Conservation (phyloP, 2,329 filamentous ascomycete species). For the Nothophoma quercina region DNA sequence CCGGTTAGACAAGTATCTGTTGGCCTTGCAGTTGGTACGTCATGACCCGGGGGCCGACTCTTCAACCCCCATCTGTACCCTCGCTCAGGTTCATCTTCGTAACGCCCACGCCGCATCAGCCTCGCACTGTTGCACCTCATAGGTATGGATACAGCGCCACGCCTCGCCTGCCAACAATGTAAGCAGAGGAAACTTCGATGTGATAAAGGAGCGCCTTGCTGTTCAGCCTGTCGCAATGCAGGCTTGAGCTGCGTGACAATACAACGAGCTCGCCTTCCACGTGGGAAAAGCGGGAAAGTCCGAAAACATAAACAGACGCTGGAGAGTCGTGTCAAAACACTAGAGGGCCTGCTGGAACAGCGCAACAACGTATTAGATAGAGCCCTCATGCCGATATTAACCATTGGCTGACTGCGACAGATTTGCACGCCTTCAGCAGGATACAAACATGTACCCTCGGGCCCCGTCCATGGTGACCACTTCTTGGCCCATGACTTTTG, state of each 20-base stretch:
- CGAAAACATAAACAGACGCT: slow-evolving; percentile 3
- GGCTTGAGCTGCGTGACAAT: slow-evolving; percentile 14
- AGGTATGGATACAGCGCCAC: slow-evolving; percentile 14
- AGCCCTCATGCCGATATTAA: no score
- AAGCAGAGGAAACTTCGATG: slow-evolving; percentile 20
- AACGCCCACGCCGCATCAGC: no score
- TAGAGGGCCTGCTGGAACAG: slow-evolving; percentile 3
- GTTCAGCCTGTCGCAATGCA: slow-evolving; percentile 15
- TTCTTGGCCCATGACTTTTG: slow-evolving; percentile 22
- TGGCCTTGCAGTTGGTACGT: no score
- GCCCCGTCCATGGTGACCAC: background rate
- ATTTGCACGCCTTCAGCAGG: no score
- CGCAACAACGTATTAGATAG: background rate
- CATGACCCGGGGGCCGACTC: no score
- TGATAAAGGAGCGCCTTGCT: slow-evolving; percentile 21
- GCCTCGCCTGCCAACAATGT: slow-evolving; percentile 20
- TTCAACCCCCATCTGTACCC: no score
- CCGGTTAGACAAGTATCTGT: no score
- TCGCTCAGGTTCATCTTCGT: no score
- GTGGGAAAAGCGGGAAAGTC: slow-evolving; percentile 18
- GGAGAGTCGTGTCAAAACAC: slow-evolving; percentile 1
- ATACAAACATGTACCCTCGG: no score
- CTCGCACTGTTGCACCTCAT: no score
- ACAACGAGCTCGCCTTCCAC: slow-evolving; percentile 20
- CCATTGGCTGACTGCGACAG: no score